A percentile compares a stretch with the other conserved stretches of the same genome.
Conservation (phyloP, 1,284 basidiomycete species). For the Trametes pubescens region DNA sequence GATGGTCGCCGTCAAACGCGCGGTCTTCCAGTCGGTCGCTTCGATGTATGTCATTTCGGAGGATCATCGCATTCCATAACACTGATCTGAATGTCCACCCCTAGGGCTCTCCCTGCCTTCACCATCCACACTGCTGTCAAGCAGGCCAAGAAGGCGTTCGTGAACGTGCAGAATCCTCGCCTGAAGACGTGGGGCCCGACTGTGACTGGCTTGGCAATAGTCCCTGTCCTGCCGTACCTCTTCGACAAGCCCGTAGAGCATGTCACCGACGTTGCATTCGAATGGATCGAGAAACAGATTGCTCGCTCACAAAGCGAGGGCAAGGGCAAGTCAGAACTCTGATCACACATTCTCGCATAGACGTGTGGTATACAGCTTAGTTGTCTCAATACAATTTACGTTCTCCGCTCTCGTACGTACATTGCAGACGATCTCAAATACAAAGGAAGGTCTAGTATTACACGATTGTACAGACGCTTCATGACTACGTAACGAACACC, state of each 20-base stretch:
- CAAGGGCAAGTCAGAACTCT: conserved; percentile 32
- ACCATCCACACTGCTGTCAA: conserved; percentile 89
- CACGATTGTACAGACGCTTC: conserved; percentile 26
- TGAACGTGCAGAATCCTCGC: conserved; percentile 66
- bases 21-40: conserved; percentile 88
- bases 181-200: conserved; percentile 87
- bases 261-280: conserved; percentile 68
- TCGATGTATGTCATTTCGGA: conserved; percentile 69
- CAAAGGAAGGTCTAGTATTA: conserved; percentile 24
- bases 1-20: conserved; percentile 79
- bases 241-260: conserved; percentile 87
- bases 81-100: conserved; percentile 9
- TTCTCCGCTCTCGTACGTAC: not conserved
- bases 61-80: conserved; percentile 20
- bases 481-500: conserved; percentile 22
- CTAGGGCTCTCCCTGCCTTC: conserved; percentile 78
- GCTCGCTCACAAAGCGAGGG: conserved; percentile 18
- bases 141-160: conserved; percentile 81
- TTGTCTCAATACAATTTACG: not conserved
- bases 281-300: conserved; percentile 64
- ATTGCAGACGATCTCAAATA: not conserved
- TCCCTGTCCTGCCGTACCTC: conserved; percentile 83
- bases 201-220: conserved; percentile 76
- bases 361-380: not conserved
- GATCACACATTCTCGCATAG: conserved; percentile 1